Percentiles rank a stretch among this genome's conserved stretches.
Evolutionary conservation across 176 grass and related monocot species (phyloP).

Genomic region (Aegilops longissima): DNA sequence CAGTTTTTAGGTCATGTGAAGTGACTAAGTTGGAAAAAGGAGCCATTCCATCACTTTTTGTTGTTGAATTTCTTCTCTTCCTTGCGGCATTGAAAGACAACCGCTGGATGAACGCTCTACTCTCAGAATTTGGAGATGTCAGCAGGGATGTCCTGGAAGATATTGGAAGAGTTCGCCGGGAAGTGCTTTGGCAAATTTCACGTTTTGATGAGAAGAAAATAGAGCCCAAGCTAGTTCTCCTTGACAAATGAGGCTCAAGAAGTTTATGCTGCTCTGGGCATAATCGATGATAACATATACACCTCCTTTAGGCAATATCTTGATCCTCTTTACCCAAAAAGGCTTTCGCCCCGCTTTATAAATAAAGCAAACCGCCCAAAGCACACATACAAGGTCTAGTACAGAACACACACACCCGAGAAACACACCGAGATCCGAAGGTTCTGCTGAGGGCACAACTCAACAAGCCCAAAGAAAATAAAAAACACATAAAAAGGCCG

Average conservation of each 20-base stretch:
- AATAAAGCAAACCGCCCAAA: too few species aligned
- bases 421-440: too few species aligned
- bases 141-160: conserved; percentile 87
- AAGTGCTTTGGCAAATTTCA: conserved; percentile 82
- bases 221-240: conserved; percentile 42
- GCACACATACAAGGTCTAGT: too few species aligned
- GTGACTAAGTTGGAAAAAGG: conserved; percentile 42
- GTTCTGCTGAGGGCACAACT: too few species aligned
- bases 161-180: conserved; percentile 76
- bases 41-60: conserved; percentile 69
- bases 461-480: too few species aligned
- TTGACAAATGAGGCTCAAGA: conserved; percentile 47
- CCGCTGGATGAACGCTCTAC: conserved; percentile 91
- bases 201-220: conserved; percentile 73
- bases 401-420: too few species aligned
- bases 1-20: conserved; percentile 51
- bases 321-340: conserved; percentile 56
- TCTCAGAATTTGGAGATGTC: conserved; percentile 85
- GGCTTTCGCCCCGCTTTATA: too few species aligned
- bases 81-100: conserved; percentile 93
- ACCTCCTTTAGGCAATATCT: conserved; percentile 94
- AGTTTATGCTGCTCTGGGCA: conserved; percentile 34
- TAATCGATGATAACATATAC: conserved; percentile 78
- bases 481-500: too few species aligned
- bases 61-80: conserved; percentile 95